Evolutionary conservation across 306 rosid species (phyloP).

Genomic region (Prunus kanzakura): DNA sequence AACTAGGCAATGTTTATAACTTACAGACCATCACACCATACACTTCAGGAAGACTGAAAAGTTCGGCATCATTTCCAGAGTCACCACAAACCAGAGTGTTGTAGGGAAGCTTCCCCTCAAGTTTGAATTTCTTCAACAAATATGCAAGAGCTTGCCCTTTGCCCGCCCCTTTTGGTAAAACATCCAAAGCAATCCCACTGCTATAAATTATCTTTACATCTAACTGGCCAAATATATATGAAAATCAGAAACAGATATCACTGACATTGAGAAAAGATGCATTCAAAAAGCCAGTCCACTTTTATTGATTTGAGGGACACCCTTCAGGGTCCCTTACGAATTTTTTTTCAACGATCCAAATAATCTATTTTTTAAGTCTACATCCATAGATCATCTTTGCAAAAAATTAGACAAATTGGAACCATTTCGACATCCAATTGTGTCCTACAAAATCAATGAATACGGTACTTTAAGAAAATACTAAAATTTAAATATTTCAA

Average conservation of each 20-base stretch:
- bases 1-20: constrained; percentile 12
- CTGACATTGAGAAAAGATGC: neutral
- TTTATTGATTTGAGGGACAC: too few relatives aligned
- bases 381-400: too few relatives aligned
- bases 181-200: constrained; percentile 66
- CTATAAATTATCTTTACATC: constrained; percentile 80
- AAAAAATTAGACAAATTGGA: too few relatives aligned
- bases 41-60: constrained; percentile 52
- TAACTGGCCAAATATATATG: constrained; percentile 42
- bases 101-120: constrained; percentile 41
- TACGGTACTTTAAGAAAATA: too few relatives aligned
- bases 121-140: constrained; percentile 47
- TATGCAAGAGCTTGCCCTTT: constrained; percentile 73
- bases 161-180: constrained; percentile 74
- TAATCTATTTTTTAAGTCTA: too few relatives aligned
- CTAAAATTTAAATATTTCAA: too few relatives aligned
- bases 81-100: constrained; percentile 90
- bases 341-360: too few relatives aligned
- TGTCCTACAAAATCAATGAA: too few relatives aligned
- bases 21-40: constrained; percentile 76
- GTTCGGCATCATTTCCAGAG: constrained; percentile 84
- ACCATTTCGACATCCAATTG: too few relatives aligned
- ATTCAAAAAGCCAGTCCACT: neutral
- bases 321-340: too few relatives aligned
- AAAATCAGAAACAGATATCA: constrained; percentile 11